Evolutionary conservation across 805 yeast species (phyloP).

Genomic region (Lachancea fermentati): DNA sequence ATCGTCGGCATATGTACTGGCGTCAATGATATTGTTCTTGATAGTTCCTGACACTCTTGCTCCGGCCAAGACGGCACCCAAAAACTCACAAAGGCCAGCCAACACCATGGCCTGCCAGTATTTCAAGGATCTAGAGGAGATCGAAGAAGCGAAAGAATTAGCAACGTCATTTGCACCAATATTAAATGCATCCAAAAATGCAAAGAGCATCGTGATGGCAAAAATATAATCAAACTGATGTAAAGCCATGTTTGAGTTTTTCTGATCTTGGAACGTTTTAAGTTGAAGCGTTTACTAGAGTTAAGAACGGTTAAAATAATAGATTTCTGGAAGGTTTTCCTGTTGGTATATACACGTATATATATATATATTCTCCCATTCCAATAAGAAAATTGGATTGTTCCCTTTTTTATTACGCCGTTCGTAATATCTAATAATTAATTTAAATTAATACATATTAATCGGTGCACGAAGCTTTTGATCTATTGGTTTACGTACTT

Average conservation of each 20-base stretch:
- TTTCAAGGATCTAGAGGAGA: conserved; percentile 61
- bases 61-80: conserved; percentile 72
- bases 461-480: too few species aligned
- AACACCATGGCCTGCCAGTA: conserved; percentile 74
- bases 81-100: conserved; percentile 65
- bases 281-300: too few species aligned
- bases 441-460: too few species aligned
- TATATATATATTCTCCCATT: too few species aligned
- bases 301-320: too few species aligned
- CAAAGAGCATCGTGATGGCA: conserved; percentile 64
- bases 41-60: conserved; percentile 71
- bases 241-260: conserved; percentile 30
- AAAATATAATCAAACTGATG: conserved; percentile 64
- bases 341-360: too few species aligned
- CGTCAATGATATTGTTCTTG: conserved; percentile 55
- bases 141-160: conserved; percentile 72
- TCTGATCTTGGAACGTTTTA: too few species aligned
- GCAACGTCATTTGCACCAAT: conserved; percentile 82
- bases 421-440: too few species aligned
- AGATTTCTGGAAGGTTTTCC: too few species aligned
- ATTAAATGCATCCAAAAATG: conserved; percentile 72
- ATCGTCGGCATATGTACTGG: conserved; percentile 41
- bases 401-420: too few species aligned
- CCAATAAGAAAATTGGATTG: too few species aligned
- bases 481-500: too few species aligned